Evolutionary conservation across 164 flowering plant species (phyloP), one percentile per base, ranked within the genome.

Genomic region (Akebia trifoliata): DNA sequence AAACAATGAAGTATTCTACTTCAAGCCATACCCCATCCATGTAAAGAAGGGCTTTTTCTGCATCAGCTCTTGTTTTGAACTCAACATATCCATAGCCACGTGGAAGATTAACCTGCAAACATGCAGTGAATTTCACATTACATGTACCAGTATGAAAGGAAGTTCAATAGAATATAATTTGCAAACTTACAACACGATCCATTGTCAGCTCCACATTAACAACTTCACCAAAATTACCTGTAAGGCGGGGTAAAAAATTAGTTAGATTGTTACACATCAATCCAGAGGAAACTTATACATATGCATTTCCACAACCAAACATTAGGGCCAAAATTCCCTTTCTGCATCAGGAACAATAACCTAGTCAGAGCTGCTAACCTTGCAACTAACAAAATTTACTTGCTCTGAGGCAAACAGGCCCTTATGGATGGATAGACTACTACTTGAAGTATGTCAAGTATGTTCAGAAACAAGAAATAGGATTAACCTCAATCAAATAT

Each of bases 201-300:
- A 87, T 81, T 30, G 83, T 77, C 70, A 93, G 69, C 62, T 79
- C 81, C 60, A 87, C 99, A 68, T 72, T 69, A 15, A 79, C 85
- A 63, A 93, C 87, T 75, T 90, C 97, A 42, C 99, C 99, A 76
- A 78, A 93, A 64, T 71, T 83, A 67, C 97, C 99, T 93, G 63
- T 36, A 74, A 57, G 52, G 34, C 22, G 53, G 56, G 25, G 28
- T 42, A 20, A 28, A 20, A 28, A 28, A 25, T 8, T 25, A 44
- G 14, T 22, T 8, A 4, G 4, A 44, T 8, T 44, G 28, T 9
- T 44, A 14, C 9, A n/a, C n/a, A n/a, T n/a, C n/a, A n/a, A n/a
- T n/a, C n/a, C n/a, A n/a, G n/a, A n/a, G n/a, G n/a, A n/a, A n/a
- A n/a, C n/a, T n/a, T n/a, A n/a, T n/a, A n/a, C n/a, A n/a, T n/a